A percentile compares a stretch with the other conserved stretches of the same genome.
phyloP scores from a whole-genome alignment of 2,329 filamentous ascomycete species.

The Colletotrichum paranaense region DNA sequence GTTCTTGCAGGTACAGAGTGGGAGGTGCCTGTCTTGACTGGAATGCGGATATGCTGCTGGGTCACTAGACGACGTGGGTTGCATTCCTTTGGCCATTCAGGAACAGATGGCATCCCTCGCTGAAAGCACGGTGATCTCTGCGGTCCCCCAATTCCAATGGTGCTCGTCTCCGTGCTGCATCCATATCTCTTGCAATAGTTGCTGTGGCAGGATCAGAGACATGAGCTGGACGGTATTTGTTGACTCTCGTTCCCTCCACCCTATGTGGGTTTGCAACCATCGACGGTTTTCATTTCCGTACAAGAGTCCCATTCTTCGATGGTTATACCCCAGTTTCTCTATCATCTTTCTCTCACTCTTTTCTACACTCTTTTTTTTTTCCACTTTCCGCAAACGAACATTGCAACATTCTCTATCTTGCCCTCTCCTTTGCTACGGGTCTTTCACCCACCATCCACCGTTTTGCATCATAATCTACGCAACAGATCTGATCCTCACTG shows the following conservation, averaged over 20 bases:
- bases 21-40: constrained; percentile 12
- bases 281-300: constrained; percentile 35
- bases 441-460: constrained; percentile 10
- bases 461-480: constrained; percentile 14
- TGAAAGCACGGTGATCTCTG: constrained; percentile 33
- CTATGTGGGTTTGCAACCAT: constrained; percentile 31
- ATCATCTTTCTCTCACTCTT: constrained; percentile 28
- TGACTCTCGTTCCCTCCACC: constrained; percentile 33
- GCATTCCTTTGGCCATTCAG: constrained; percentile 32
- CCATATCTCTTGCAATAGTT: constrained; percentile 33
- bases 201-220: constrained; percentile 34
- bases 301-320: constrained; percentile 36
- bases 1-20: constrained; percentile 13
- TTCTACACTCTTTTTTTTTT: neutral
- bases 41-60: constrained; percentile 34
- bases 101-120: constrained; percentile 25
- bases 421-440: neutral
- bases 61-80: constrained; percentile 32
- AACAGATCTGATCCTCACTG: constrained; percentile 6
- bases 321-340: constrained; percentile 22
- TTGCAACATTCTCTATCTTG: constrained; percentile 2
- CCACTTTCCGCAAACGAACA: constrained; percentile 25
- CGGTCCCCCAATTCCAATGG: constrained; percentile 27
- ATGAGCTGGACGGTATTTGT: constrained; percentile 34
- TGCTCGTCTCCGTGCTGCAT: constrained; percentile 24